Conservation (phyloP, 176 grass and related monocot genomes). For the Zea luxurians region DNA sequence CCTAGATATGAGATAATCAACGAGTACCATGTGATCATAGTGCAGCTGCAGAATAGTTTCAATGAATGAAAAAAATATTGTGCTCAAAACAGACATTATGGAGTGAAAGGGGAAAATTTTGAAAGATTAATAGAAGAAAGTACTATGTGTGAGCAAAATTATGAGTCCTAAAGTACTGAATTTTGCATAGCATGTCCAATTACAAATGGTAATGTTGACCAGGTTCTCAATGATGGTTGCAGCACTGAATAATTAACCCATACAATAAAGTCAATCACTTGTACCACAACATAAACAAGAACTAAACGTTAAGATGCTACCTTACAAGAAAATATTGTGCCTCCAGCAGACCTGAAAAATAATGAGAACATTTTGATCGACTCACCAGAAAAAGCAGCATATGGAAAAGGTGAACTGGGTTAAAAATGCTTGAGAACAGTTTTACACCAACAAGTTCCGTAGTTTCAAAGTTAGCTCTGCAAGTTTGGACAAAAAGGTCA, state of each 20-base stretch:
- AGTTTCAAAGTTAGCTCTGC: slow-evolving; percentile 46
- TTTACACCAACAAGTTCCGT: slow-evolving; percentile 46
- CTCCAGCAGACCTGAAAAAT: slow-evolving; percentile 9
- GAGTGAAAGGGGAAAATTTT: slow-evolving; percentile 29
- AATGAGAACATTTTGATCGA: slow-evolving; percentile 31
- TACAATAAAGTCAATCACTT: slow-evolving; percentile 2
- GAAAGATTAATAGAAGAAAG: background rate
- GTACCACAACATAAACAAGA: slow-evolving; percentile 23
- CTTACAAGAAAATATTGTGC: slow-evolving; percentile 18
- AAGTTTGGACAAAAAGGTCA: slow-evolving; percentile 31
- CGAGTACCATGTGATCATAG: slow-evolving; percentile 91
- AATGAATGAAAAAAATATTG: slow-evolving; percentile 13
- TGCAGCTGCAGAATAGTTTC: slow-evolving; percentile 68
- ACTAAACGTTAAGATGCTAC: slow-evolving; percentile 8
- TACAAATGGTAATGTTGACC: slow-evolving; percentile 15
- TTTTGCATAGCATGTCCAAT: background rate
- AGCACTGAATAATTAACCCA: slow-evolving; percentile 6
- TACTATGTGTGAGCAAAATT: slow-evolving; percentile 5
- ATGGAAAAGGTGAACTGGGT: slow-evolving; percentile 88
- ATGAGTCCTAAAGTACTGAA: slow-evolving; percentile 6
- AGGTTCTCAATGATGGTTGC: slow-evolving; percentile 3
- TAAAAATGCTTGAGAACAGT: slow-evolving; percentile 68
- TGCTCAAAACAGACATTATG: slow-evolving; percentile 14
- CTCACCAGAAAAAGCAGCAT: slow-evolving; percentile 72
- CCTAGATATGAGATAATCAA: slow-evolving; percentile 96